Evolutionary conservation across 129 eudicot species (phyloP), one percentile per base, ranked within the genome.

Genomic region (Glebionis coronaria): DNA sequence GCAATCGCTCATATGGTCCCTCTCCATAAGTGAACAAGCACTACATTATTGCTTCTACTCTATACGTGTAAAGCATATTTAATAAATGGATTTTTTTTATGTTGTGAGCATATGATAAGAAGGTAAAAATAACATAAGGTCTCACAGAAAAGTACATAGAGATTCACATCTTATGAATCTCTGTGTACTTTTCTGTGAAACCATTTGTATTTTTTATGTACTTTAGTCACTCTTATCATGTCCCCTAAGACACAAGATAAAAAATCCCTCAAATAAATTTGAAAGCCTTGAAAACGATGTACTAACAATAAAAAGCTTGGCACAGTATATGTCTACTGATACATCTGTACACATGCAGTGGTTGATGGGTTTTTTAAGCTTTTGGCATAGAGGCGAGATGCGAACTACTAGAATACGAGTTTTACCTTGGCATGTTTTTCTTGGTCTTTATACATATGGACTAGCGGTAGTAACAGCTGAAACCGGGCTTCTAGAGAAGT

Each of bases 391-490:
- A 84, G 88, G 85, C 42, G 98, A 93, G 73, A 79, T 72, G 27
- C 88, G 95, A 42, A 78, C 70, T 23, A 82, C 83, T 51, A 73
- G 92, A 70, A 51, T 78, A 15, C 82, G 73, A 9, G 75, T 86
- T 23, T 75, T 86, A 28, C 98, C 96, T 23, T 88, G 98, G 96
- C 98, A 92, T 25, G 83, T 92, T 55, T 88, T 92, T 71, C 79
- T 92, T 9, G 98, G 98, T 44, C 87, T 92, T 7, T 92, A 88
- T 79, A 84, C 98, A 1, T 92, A 92, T 15, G 96, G 91, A 15
- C 60, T 92, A 73, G 96, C 98, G 0, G 89, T 92, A 38, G 88
- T 76, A 23, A 88, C 96, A 3, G 98, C 98, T 0, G 98, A 88
- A 71, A 92, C 90, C 3, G 98, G 98, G 60, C 92, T 93, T 45